Percentiles rank a stretch among this genome's conserved stretches.
These are phyloP conservation scores for Detonula confervacea DNA, from an alignment of 352 stramenopile genomes.

Conservation along the genomic window DNA sequence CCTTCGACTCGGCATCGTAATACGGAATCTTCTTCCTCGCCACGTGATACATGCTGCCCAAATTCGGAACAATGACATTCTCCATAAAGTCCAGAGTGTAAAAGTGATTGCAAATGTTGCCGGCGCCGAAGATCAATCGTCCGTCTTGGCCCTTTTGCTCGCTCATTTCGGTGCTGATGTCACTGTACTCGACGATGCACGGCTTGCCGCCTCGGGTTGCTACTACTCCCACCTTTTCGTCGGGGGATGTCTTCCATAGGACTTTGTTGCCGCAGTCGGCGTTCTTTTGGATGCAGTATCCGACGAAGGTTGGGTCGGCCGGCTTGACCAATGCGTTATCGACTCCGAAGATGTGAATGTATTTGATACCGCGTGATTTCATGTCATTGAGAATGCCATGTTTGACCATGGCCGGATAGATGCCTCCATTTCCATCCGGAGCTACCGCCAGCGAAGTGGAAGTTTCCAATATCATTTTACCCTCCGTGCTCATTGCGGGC, in stretches of 20 bases:
- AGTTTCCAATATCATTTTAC: conserved; percentile 96
- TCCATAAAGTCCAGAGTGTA: conserved; percentile 91
- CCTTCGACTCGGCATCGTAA: conserved; percentile 85
- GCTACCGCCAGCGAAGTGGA: conserved; percentile 88
- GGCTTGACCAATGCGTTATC: conserved; percentile 97
- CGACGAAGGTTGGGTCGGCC: conserved; percentile 95
- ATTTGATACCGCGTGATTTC: conserved; percentile 88
- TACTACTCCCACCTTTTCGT: conserved; percentile 91
- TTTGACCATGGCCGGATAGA: conserved; percentile 92
- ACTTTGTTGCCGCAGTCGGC: conserved; percentile 97
- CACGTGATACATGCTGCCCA: conserved; percentile 95
- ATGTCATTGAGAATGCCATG: conserved; percentile 91
- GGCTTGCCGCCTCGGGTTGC: conserved; percentile 62
- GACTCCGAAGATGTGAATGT: conserved; percentile 96
- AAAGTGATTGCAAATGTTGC: conserved; percentile 99
- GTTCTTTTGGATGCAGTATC: conserved; percentile 92
- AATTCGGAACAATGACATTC: conserved; percentile 84
- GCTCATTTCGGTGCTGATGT: conserved; percentile 89
- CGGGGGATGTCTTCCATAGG: conserved; percentile 91
- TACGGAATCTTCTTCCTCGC: conserved; percentile 97
- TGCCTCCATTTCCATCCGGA: conserved; percentile 98
- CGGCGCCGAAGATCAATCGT: conserved; percentile 92
- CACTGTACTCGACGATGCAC: conserved; percentile 97
- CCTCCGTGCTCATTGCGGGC: conserved; percentile 92
- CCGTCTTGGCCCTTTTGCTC: conserved; percentile 82